Evolutionary conservation across 768 basidiomycete species (phyloP).

Genomic region (Cubamyces sp.): DNA sequence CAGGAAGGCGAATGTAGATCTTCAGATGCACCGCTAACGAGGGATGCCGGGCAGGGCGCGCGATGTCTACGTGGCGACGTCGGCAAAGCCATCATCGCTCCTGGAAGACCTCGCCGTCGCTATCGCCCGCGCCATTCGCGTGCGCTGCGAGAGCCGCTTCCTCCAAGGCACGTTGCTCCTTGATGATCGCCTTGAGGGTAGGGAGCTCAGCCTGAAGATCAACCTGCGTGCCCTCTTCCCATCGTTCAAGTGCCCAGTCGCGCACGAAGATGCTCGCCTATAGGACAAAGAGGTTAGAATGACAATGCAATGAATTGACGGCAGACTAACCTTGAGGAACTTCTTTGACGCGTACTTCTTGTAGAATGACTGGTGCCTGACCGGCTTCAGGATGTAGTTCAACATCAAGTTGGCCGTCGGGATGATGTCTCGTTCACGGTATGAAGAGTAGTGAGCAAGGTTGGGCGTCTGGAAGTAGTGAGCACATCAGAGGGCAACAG

Average conservation of each 20-base stretch:
- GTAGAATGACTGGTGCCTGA: slow-evolving; percentile 76
- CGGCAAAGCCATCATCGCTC: slow-evolving; percentile 5
- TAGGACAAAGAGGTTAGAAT: not conserved
- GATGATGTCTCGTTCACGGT: slow-evolving; percentile 76
- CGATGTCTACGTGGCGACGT: not conserved
- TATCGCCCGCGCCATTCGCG: slow-evolving; percentile 2
- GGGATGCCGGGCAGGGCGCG: too few relatives aligned
- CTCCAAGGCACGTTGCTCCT: slow-evolving; percentile 35
- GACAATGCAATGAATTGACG: not conserved
- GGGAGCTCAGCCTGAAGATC: slow-evolving; percentile 63
- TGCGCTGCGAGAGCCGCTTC: slow-evolving; percentile 15
- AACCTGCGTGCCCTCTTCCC: slow-evolving; percentile 65
- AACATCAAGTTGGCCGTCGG: slow-evolving; percentile 87
- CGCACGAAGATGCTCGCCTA: slow-evolving; percentile 84
- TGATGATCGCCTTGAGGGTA: slow-evolving; percentile 59
- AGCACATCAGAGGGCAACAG: not conserved
- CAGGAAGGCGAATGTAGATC: slow-evolving; percentile 11
- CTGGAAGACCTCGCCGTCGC: slow-evolving; percentile 17
- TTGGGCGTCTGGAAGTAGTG: slow-evolving; percentile 66
- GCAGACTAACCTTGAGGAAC: slow-evolving; percentile 70
- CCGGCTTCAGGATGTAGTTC: slow-evolving; percentile 78
- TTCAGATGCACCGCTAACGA: not conserved
- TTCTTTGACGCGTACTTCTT: slow-evolving; percentile 89
- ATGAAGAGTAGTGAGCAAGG: slow-evolving; percentile 86
- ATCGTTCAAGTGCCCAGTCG: slow-evolving; percentile 82